phyloP scores from a whole-genome alignment of 106 monocot species.

The Chionographis japonica region DNA sequence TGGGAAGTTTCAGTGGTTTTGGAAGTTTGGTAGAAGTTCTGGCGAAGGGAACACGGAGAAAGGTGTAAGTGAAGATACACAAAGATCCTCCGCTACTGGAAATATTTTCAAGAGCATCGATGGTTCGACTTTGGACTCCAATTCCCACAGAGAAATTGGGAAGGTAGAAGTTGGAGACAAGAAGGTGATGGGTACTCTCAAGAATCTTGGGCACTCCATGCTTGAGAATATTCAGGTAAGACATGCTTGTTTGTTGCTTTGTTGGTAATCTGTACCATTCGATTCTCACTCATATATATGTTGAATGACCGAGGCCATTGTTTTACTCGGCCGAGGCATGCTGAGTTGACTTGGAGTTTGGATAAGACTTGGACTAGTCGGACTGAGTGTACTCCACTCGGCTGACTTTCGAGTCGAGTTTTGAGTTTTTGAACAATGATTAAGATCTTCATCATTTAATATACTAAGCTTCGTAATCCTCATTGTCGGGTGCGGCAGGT shows the following conservation, averaged over 20 bases:
- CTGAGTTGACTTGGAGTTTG: too few relatives aligned
- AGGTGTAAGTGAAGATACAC: constrained; percentile 2
- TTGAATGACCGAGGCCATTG: too few relatives aligned
- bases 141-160: constrained; percentile 5
- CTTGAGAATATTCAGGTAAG: constrained; percentile 64
- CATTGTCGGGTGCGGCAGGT: constrained; percentile 37
- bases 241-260: not conserved
- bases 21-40: constrained; percentile 35
- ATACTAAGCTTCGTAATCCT: not conserved
- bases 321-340: too few relatives aligned
- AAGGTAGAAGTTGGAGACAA: constrained; percentile 28
- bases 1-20: constrained; percentile 48
- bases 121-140: not conserved
- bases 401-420: not conserved
- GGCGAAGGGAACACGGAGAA: constrained; percentile 23
- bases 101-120: constrained; percentile 2
- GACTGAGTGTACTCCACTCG: too few relatives aligned
- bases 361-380: too few relatives aligned
- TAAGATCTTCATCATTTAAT: too few relatives aligned
- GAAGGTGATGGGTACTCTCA: constrained; percentile 30
- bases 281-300: too few relatives aligned
- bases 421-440: not conserved
- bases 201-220: constrained; percentile 49
- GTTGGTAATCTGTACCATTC: too few relatives aligned
- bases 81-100: not conserved